Evolutionary conservation across 1,284 basidiomycete species (phyloP), one percentile per base, ranked within the genome.

Genomic region (Marasmius fiardii): DNA sequence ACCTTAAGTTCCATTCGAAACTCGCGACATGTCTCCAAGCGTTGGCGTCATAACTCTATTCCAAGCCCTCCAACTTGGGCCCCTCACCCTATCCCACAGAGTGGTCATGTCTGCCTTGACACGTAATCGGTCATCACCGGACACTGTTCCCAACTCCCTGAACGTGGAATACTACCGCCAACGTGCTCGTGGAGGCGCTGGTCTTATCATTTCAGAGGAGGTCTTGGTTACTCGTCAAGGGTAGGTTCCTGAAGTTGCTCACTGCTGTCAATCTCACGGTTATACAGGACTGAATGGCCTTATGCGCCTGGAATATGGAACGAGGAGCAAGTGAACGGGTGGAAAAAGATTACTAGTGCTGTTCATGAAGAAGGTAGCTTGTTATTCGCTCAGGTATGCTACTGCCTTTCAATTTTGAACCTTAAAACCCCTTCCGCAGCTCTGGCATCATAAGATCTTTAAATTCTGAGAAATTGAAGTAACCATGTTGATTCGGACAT

Each of bases 131-230:
- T 66, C 68, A n/a, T 57, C 56, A 7, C 62, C 63, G 21, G 61
- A 62, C 14, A 66, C 66, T 43, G 61, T 67, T 14, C 66, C 64
- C 10, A 54, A 68, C 41, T 67, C 69, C 3, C 55, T 72, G 24
- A 77, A 74, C 67, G 57, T 62, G 12, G 71, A 77, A 55, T 80
- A 81, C 64, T 81, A 80, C 56, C 58, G 64, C 1, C 79, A 82
- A 57, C 71, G 80, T 2, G 57, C 50, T 23, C 41, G 33, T 26
- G 68, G 69, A 11, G 70, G 70, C 8, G 74, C 73, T 1, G 74
- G 74, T 0, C 64, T 80, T 8, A 72, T 81, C 26, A 68, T 79
- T n/a, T 69, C 72, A 1, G 79, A 81, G 62, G 79, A 70, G 0
- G 68, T 68, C 11, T 67, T 76, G 3, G 64, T 76, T 39, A 61